These are phyloP conservation scores for Eudorina sp. DNA, from an alignment of 139 green algal species.

Conservation along the genomic window DNA sequence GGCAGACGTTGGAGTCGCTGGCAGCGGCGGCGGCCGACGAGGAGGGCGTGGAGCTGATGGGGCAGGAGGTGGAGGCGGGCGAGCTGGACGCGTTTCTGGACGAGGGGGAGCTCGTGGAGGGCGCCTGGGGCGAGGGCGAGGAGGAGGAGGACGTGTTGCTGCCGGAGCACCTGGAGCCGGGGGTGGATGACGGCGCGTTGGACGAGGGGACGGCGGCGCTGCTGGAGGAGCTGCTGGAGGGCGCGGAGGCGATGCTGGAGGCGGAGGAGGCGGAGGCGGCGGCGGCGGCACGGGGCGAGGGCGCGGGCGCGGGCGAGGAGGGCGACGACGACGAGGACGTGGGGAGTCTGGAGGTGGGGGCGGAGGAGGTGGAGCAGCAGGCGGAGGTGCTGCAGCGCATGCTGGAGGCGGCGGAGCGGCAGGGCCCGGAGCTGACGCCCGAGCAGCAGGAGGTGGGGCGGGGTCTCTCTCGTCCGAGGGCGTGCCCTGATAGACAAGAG, in stretches of 20 bases:
- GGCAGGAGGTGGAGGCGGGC: not conserved
- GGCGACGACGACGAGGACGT: not conserved
- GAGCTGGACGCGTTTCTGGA: not conserved
- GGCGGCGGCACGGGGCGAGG: no score
- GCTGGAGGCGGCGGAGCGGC: not conserved
- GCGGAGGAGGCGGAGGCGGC: not conserved
- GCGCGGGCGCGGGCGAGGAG: no score
- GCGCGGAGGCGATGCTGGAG: not conserved
- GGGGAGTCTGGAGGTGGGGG: not conserved
- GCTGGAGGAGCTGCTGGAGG: not conserved
- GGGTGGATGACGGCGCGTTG: not conserved
- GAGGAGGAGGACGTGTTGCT: constrained; percentile 1
- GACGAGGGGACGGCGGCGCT: not conserved
- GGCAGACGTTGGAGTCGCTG: not conserved
- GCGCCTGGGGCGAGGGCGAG: not conserved
- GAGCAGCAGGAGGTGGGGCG: constrained; percentile 21
- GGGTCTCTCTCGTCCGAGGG: no score
- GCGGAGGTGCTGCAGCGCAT: not conserved
- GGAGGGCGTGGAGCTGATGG: not conserved
- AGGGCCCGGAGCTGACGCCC: not conserved
- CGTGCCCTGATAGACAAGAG: no score
- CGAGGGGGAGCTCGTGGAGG: not conserved
- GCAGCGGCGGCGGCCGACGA: not conserved
- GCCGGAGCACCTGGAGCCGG: not conserved
- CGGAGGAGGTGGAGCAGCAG: not conserved